Evolutionary conservation across 768 basidiomycete genomes (phyloP).

Genomic region (Suillus lakei): DNA sequence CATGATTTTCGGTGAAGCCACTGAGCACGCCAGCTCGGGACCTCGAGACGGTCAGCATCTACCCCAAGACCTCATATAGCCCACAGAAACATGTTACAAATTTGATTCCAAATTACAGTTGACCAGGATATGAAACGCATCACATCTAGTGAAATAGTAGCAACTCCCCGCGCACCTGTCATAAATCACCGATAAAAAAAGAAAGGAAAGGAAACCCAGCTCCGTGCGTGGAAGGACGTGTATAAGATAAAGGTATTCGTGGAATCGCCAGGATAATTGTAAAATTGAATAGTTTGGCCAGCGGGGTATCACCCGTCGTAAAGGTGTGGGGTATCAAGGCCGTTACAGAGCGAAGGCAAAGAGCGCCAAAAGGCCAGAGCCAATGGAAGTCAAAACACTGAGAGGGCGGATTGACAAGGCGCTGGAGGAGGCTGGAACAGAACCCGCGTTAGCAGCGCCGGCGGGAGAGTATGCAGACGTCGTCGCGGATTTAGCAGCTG

Average conservation of each 20-base stretch:
- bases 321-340: slow-evolving; percentile 46
- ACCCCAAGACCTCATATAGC: background rate
- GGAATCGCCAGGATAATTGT: slow-evolving; percentile 29
- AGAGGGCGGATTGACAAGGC: slow-evolving; percentile 30
- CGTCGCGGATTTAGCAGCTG: slow-evolving; percentile 16
- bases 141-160: slow-evolving; percentile 3
- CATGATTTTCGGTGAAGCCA: background rate
- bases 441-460: slow-evolving; percentile 42
- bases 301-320: slow-evolving; percentile 41
- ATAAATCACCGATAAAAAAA: slow-evolving; percentile 7
- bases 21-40: background rate
- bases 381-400: slow-evolving; percentile 25
- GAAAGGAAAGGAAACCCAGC: slow-evolving; percentile 17
- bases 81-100: background rate
- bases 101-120: slow-evolving; percentile 7
- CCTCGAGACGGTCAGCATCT: background rate
- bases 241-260: background rate
- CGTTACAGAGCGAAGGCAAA: slow-evolving; percentile 29
- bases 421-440: slow-evolving; percentile 24
- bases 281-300: slow-evolving; percentile 34
- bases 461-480: slow-evolving; percentile 21
- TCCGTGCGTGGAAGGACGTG: slow-evolving; percentile 9
- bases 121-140: background rate
- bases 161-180: background rate
- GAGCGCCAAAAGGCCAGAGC: slow-evolving; percentile 24